Conservation (phyloP, 495 filamentous ascomycete genomes). For the Chlorociboria aeruginascens region DNA sequence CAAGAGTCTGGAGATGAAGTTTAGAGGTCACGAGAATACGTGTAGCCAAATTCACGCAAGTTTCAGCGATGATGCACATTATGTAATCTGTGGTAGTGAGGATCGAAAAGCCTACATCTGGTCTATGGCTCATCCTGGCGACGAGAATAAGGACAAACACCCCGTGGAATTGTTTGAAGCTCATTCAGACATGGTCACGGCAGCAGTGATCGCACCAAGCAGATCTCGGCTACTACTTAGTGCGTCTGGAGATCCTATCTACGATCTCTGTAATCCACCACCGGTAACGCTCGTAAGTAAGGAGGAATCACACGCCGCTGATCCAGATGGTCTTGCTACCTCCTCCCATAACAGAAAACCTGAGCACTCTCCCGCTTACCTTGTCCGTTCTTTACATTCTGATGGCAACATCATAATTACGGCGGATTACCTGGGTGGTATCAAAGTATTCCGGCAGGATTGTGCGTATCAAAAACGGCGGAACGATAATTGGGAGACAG, state of each 20-base stretch:
- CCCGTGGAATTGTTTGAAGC: slow-evolving; percentile 83
- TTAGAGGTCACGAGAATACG: slow-evolving; percentile 87
- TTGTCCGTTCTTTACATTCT: slow-evolving; percentile 60
- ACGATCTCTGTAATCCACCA: slow-evolving; percentile 92
- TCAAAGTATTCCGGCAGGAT: slow-evolving; percentile 85
- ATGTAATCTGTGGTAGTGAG: slow-evolving; percentile 90
- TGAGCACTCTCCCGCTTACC: slow-evolving; percentile 54
- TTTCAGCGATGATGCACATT: slow-evolving; percentile 78
- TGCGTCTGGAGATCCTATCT: slow-evolving; percentile 80
- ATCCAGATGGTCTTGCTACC: slow-evolving; percentile 28
- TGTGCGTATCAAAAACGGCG: slow-evolving; percentile 47
- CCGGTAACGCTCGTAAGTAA: slow-evolving; percentile 72
- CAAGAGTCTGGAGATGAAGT: slow-evolving; percentile 76
- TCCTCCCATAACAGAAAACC: slow-evolving; percentile 30
- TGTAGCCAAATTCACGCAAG: slow-evolving; percentile 82
- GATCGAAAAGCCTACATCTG: slow-evolving; percentile 85
- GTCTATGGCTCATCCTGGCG: slow-evolving; percentile 45
- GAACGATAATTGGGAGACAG: slow-evolving; percentile 52
- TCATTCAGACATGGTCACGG: slow-evolving; percentile 78
- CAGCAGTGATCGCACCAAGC: slow-evolving; percentile 71
- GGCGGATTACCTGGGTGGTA: slow-evolving; percentile 74
- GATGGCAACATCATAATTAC: slow-evolving; percentile 90
- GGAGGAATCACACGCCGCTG: slow-evolving; percentile 39
- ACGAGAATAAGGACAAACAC: slow-evolving; percentile 61
- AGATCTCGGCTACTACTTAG: slow-evolving; percentile 66